Evolutionary conservation across 139 green algal species (phyloP).

Genomic region (Micromonas commoda): DNA sequence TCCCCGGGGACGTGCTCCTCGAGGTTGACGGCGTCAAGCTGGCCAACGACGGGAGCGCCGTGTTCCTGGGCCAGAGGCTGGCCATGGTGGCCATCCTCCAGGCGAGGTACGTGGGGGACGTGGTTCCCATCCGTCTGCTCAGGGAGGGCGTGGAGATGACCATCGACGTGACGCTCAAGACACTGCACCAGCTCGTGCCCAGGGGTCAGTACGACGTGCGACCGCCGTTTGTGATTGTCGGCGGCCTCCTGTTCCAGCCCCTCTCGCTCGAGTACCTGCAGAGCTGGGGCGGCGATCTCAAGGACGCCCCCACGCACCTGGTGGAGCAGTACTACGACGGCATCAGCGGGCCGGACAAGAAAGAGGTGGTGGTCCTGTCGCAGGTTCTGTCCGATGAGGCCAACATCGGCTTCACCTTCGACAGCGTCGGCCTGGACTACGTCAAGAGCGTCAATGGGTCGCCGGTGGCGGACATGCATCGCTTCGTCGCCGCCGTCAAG

Average conservation of each 20-base stretch:
- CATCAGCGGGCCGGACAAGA: constrained; percentile 29
- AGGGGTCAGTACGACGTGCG: constrained; percentile 60
- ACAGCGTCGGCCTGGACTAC: constrained; percentile 41
- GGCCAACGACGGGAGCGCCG: not conserved
- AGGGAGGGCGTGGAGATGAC: constrained; percentile 41
- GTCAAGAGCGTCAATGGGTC: constrained; percentile 41
- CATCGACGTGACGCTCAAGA: constrained; percentile 21
- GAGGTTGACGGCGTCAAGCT: not conserved
- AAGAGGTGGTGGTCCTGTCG: constrained; percentile 44
- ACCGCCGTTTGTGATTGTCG: constrained; percentile 83
- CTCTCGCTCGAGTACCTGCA: constrained; percentile 61
- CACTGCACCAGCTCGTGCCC: constrained; percentile 54
- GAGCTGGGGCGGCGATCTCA: constrained; percentile 71
- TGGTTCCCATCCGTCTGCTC: constrained; percentile 61
- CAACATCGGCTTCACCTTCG: constrained; percentile 43
- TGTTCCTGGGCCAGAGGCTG: constrained; percentile 78
- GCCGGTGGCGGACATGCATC: constrained; percentile 40
- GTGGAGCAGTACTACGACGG: constrained; percentile 26
- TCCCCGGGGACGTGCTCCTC: not conserved
- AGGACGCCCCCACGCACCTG: constrained; percentile 63
- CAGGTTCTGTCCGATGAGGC: constrained; percentile 43
- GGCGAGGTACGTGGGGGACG: constrained; percentile 64
- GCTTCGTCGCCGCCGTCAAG: constrained; percentile 42
- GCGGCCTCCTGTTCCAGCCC: constrained; percentile 72
- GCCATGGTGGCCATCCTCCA: constrained; percentile 86